A percentile compares a stretch with the other conserved stretches of the same genome.
phyloP scores from a whole-genome alignment of 768 basidiomycete genomes.

The Suillus clintonianus region DNA sequence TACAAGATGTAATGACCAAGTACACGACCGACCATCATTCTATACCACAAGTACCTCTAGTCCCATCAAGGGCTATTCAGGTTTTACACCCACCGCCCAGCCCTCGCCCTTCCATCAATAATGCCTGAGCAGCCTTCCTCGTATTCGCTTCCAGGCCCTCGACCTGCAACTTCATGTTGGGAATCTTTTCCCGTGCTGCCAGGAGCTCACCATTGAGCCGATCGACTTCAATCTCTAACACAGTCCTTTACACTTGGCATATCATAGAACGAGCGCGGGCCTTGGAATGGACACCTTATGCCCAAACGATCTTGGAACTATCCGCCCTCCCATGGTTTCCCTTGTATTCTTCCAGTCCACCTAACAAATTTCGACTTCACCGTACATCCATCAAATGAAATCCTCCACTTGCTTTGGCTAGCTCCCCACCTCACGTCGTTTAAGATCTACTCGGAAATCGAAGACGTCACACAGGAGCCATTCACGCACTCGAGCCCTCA shows the following conservation, averaged over 20 bases:
- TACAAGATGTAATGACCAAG: neutral
- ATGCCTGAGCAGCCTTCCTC: conserved; percentile 68
- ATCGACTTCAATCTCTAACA: conserved; percentile 58
- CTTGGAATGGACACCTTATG: no score
- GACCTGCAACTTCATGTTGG: conserved; percentile 81
- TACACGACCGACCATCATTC: neutral
- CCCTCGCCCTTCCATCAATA: conserved; percentile 42
- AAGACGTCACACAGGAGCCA: neutral
- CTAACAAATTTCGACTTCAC: conserved; percentile 16
- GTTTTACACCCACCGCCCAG: neutral
- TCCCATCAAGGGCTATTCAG: neutral
- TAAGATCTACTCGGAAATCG: conserved; percentile 5
- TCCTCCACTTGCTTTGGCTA: conserved; percentile 15
- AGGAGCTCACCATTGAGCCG: conserved; percentile 66
- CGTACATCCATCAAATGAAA: neutral
- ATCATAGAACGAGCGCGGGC: no score
- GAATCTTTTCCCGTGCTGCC: conserved; percentile 79
- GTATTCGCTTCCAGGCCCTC: conserved; percentile 77
- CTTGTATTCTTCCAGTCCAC: conserved; percentile 17
- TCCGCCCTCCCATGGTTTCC: conserved; percentile 2
- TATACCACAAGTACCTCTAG: neutral
- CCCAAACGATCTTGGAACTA: neutral
- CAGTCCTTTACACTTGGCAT: neutral
- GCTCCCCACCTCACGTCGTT: conserved; percentile 20
- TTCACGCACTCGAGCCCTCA: conserved; percentile 14